Base-by-base conservation (phyloP, 1,284 basidiomycete species). In the Apiotrichum gracile region DNA sequence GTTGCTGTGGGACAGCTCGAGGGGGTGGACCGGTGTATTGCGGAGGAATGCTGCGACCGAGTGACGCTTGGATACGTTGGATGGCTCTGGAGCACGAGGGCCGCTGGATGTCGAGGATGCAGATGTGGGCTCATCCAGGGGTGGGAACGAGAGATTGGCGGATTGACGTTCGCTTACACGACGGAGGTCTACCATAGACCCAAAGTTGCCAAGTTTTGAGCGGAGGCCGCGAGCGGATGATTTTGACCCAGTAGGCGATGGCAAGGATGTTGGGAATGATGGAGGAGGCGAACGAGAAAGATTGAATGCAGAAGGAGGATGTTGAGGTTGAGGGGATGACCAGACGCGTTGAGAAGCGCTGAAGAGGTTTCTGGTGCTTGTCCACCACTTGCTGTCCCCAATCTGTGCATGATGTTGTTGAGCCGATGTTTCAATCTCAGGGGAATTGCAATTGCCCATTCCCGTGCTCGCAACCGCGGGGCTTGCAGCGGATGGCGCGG, bases 361-460 rank as follows among this genome's bases (percentile, higher is more conserved):
- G 44, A 58, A 58, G 13, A 58, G 48, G 44, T 49, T 58, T 37
- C 35, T 49, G 38, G 49, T 41, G 35, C 54, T 55, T 35, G 47
- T 50, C 57, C 57, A 59, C 57, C 57, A 58, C 41, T 58, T 58
- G 12, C 43, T 53, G n/a, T 50, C 51, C 22, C 29, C 29, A 31
- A 34, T 4, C 13, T 14, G 33, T 10, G 33, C 16, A 14, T 34
- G 5, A 14, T 17, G 16, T 34, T 34, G 33, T 34, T 34, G 33
- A 9, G 19, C 6, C 4, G 27, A 29, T 29, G 27, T 29, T 29
- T 29, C 27, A 29, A n/a, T n/a, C n/a, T n/a, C n/a, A n/a, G n/a
- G n/a, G n/a, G n/a, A n/a, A n/a, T n/a, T n/a, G n/a, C n/a, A n/a
- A n/a, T n/a, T n/a, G n/a, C n/a, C n/a, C n/a, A n/a, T n/a, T n/a